Evolutionary conservation across 257 asterid genomes (phyloP).

Genomic region (Ajuga chamaepitys): DNA sequence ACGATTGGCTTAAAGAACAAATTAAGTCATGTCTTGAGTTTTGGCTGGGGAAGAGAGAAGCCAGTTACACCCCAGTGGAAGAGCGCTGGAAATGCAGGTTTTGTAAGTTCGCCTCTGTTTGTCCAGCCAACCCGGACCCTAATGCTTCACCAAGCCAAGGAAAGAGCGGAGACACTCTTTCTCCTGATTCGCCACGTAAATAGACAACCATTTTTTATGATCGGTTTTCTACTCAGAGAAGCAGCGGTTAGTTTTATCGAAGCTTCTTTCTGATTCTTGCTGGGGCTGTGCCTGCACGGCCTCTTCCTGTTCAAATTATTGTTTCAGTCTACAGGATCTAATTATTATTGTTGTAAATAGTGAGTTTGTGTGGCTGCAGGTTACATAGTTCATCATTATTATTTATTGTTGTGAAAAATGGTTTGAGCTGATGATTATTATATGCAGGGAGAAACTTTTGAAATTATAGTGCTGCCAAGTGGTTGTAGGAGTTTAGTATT

Average conservation of each 20-base stretch:
- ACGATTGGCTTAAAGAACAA: slow-evolving; percentile 51
- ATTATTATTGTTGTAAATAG: neutral
- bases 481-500: no score
- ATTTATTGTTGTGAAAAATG: slow-evolving; percentile 7
- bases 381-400: neutral
- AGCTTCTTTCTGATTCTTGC: neutral
- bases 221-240: slow-evolving; percentile 1
- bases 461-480: no score
- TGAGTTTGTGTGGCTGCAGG: neutral
- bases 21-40: slow-evolving; percentile 59
- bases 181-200: slow-evolving; percentile 1
- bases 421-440: neutral
- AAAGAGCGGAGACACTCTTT: neutral
- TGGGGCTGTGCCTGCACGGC: neutral
- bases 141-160: slow-evolving; percentile 21
- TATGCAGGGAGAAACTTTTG: neutral
- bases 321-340: neutral
- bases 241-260: neutral
- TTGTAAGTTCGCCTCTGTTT: slow-evolving; percentile 51
- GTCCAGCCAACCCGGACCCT: slow-evolving; percentile 35
- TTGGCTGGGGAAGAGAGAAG: slow-evolving; percentile 72
- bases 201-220: neutral
- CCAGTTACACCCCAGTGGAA: slow-evolving; percentile 51
- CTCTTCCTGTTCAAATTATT: neutral
- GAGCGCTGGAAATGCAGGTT: slow-evolving; percentile 88